These are phyloP conservation scores for Plectranthus barbatus DNA, from an alignment of 257 asterid species.

Conservation along the genomic window DNA sequence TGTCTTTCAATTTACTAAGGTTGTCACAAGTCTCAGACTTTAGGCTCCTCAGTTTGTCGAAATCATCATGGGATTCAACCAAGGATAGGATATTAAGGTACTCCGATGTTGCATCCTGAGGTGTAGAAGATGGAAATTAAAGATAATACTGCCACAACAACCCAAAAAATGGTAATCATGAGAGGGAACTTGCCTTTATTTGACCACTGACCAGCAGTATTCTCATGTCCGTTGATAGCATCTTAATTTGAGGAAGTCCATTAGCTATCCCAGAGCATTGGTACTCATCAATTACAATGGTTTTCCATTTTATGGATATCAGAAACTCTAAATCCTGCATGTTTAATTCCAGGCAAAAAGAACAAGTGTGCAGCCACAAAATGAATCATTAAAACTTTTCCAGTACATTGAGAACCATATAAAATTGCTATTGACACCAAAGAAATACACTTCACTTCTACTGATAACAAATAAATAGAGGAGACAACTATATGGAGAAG, in stretches of 20 bases:
- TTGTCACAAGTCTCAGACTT: slow-evolving; percentile 34
- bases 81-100: slow-evolving; percentile 40
- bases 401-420: slow-evolving; percentile 6
- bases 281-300: slow-evolving; percentile 48
- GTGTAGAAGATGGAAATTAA: slow-evolving; percentile 4
- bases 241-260: slow-evolving; percentile 34
- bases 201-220: slow-evolving; percentile 48
- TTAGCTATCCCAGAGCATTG: slow-evolving; percentile 25
- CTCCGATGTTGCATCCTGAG: slow-evolving; percentile 47
- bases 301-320: slow-evolving; percentile 44
- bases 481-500: not conserved
- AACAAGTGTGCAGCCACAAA: not conserved
- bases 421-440: not conserved
- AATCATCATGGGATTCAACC: slow-evolving; percentile 32
- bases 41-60: slow-evolving; percentile 32
- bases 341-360: not conserved
- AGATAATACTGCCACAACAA: not conserved
- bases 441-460: not conserved
- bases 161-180: slow-evolving; percentile 6
- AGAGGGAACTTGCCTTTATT: slow-evolving; percentile 32
- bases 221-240: slow-evolving; percentile 33
- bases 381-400: not conserved
- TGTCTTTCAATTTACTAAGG: slow-evolving; percentile 41
- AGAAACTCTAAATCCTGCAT: slow-evolving; percentile 51
- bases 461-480: not conserved